These are phyloP conservation scores for Dactylellina haptotyla DNA, from an alignment of 2,329 filamentous ascomycete species.

Conservation along the genomic window DNA sequence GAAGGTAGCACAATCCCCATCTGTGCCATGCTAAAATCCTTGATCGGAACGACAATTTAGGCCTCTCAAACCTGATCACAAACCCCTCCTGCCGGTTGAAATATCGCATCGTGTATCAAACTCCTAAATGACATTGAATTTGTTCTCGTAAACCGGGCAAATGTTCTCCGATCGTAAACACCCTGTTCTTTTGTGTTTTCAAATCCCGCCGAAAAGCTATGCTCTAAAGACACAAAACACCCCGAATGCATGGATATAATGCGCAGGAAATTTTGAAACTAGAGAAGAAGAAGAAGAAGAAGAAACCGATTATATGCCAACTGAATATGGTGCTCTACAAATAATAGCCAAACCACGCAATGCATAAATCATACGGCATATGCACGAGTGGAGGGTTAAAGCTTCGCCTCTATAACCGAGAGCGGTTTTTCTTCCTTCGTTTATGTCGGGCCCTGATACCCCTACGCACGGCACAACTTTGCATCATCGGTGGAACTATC, in stretches of 20 bases:
- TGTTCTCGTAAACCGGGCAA: constrained; percentile 13
- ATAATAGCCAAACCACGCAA: not conserved
- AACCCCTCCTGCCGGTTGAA: too few species aligned
- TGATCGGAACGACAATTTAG: too few species aligned
- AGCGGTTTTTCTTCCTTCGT: too few species aligned
- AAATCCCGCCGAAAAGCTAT: constrained; percentile 9
- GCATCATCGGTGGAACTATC: constrained; percentile 4
- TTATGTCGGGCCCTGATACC: constrained; percentile 2
- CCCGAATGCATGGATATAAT: constrained; percentile 19
- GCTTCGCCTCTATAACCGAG: not conserved
- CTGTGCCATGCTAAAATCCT: not conserved
- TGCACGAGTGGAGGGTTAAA: not conserved
- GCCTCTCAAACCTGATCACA: too few species aligned
- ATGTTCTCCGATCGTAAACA: not conserved
- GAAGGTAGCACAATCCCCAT: not conserved
- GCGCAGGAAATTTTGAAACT: too few species aligned
- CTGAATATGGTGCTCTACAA: not conserved
- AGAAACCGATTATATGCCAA: not conserved
- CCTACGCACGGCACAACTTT: not conserved
- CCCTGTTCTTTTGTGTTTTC: not conserved
- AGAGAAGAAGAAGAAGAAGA: not conserved
- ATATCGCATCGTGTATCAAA: too few species aligned
- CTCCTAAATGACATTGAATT: too few species aligned
- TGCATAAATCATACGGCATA: not conserved
- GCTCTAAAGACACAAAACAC: constrained; percentile 31